Conservation (phyloP, 2,329 filamentous ascomycete species). For the Paracoccidioides lutzii region DNA sequence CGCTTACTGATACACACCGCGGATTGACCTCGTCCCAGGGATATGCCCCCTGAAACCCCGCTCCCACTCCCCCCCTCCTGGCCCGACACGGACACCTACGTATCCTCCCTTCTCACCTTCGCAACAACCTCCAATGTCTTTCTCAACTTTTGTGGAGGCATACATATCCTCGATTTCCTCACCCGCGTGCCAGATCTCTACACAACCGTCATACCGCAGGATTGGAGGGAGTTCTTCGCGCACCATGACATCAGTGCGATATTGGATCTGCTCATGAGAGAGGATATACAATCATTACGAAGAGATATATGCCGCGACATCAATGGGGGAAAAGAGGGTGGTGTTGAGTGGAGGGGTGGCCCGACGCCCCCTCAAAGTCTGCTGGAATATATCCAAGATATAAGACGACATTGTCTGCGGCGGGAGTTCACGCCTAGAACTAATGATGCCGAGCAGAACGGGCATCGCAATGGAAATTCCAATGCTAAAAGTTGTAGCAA, state of each 20-base stretch:
- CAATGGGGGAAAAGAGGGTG: conserved; percentile 4
- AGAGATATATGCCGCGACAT: conserved; percentile 10
- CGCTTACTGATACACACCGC: background rate
- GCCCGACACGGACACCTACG: conserved; percentile 58
- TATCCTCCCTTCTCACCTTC: conserved; percentile 65
- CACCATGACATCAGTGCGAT: conserved; percentile 59
- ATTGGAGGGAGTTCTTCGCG: conserved; percentile 73
- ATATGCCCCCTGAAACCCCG: conserved; percentile 38
- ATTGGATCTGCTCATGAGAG: conserved; percentile 66
- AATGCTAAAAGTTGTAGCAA: conserved; percentile 29
- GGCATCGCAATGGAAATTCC: conserved; percentile 15
- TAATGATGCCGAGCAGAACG: conserved; percentile 12
- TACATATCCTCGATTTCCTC: conserved; percentile 94
- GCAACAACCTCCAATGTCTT: conserved; percentile 62
- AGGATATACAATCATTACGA: conserved; percentile 48
- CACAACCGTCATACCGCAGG: conserved; percentile 56
- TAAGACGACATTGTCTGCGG: conserved; percentile 56
- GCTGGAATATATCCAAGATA: conserved; percentile 56
- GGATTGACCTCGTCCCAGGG: background rate
- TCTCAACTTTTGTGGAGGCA: conserved; percentile 84
- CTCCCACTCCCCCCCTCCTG: conserved; percentile 63
- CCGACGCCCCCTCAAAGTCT: conserved; percentile 43
- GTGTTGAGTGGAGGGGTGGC: conserved; percentile 32
- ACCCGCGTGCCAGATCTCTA: conserved; percentile 76
- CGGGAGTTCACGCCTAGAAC: conserved; percentile 43